These are phyloP conservation scores for Crucibulum parvulum DNA, from an alignment of 1,284 basidiomycete species.

Conservation along the genomic window DNA sequence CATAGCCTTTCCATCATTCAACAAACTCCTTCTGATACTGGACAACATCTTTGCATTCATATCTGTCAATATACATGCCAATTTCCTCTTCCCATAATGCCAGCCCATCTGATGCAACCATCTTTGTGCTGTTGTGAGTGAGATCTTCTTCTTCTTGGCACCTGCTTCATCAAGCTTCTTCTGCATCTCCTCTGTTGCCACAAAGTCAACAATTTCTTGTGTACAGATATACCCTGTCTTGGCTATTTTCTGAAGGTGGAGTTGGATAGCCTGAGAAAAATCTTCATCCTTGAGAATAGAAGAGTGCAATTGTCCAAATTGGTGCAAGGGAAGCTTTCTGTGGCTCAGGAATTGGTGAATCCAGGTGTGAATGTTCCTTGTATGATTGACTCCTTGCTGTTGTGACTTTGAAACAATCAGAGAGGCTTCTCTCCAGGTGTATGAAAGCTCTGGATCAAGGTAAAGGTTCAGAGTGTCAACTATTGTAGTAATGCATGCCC, in stretches of 20 bases:
- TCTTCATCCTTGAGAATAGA: slow-evolving; percentile 30
- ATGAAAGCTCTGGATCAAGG: slow-evolving; percentile 29
- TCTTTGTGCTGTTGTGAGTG: neutral
- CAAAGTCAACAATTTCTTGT: slow-evolving; percentile 31
- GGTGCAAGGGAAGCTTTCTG: slow-evolving; percentile 22
- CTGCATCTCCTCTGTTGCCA: slow-evolving; percentile 8
- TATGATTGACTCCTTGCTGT: slow-evolving; percentile 20
- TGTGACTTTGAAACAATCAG: neutral
- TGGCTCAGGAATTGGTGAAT: slow-evolving; percentile 17
- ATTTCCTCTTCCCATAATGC: neutral
- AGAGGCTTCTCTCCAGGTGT: slow-evolving; percentile 22
- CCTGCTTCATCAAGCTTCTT: neutral
- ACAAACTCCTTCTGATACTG: no score
- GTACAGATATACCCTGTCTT: slow-evolving; percentile 29
- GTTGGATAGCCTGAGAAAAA: slow-evolving; percentile 19
- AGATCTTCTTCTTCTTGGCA: neutral
- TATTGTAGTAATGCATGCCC: slow-evolving; percentile 28
- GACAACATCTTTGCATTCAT: neutral
- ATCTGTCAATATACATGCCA: neutral
- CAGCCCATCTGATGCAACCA: neutral
- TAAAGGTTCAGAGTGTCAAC: slow-evolving; percentile 33
- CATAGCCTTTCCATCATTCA: no score
- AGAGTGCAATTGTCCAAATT: slow-evolving; percentile 16
- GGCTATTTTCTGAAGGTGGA: slow-evolving; percentile 17
- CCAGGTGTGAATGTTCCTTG: slow-evolving; percentile 23